Conservation (phyloP, 441 rosid genomes). For the Pelargonium cotyledonis region DNA sequence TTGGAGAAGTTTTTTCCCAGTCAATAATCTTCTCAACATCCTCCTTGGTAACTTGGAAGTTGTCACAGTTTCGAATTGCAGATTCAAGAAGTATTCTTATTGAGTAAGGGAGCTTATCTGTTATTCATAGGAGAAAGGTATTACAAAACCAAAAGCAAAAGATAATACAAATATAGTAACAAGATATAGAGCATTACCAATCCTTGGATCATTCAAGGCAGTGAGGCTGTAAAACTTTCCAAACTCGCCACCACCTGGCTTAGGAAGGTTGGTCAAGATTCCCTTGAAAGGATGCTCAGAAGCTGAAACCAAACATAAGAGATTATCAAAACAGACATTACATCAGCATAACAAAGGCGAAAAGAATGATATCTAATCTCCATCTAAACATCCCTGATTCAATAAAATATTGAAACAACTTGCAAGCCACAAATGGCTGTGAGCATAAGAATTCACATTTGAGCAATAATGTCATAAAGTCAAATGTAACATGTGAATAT, state of each 20-base stretch:
- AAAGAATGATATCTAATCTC: neutral
- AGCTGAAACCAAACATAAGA: constrained; percentile 43
- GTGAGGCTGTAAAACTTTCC: constrained; percentile 95
- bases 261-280: constrained; percentile 78
- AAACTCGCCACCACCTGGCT: constrained; percentile 95
- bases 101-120: constrained; percentile 91
- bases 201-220: constrained; percentile 88
- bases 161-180: neutral
- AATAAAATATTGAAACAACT: neutral
- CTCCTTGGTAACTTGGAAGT: constrained; percentile 90
- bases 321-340: neutral
- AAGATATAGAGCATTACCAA: constrained; percentile 43
- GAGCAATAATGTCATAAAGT: neutral
- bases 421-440: neutral
- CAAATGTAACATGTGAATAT: neutral
- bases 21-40: constrained; percentile 95
- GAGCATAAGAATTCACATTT: neutral
- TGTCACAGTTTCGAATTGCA: constrained; percentile 94
- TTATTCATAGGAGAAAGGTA: constrained; percentile 7
- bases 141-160: neutral
- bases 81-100: constrained; percentile 95
- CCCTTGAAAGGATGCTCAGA: constrained; percentile 79
- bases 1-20: constrained; percentile 87
- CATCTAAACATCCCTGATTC: neutral
- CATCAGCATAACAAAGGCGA: neutral